Evolutionary conservation across 2,329 filamentous ascomycete genomes (phyloP), one percentile per base, ranked within the genome.

Genomic region (Trichothecium roseum): DNA sequence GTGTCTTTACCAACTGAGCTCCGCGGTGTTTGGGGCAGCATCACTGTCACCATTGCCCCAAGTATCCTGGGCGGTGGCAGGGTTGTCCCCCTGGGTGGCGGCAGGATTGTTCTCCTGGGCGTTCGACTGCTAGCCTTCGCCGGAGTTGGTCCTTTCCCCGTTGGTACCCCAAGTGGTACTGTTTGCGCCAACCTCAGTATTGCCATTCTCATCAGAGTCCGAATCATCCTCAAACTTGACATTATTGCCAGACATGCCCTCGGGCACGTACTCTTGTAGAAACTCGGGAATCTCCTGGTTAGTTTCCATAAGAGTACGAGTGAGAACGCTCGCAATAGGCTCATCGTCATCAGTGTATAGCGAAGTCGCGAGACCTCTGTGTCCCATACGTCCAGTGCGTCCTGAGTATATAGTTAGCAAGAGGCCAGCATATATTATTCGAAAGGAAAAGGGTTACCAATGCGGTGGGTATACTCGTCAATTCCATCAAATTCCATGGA

Each of bases 371-470:
- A 87, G 63, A 14, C 91, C 91, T 30, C 73, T 70, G 46, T 94
- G 84, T 3, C 91, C 91, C 51, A 95, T 95, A 36, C 91, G 85
- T 37, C 84, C 91, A 46, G 91, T 98, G 41, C 91, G 88, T 42
- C 91, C 82, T 86, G 28, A 16, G 16, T 40, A 48, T 29, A 15
- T 18, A 5, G 27, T 37, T 13, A 16, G 32, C 6, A 13, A 26
- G n/a, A 12, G 18, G 26, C 8, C n/a, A 36, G 29, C 18, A 28
- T 35, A n/a, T 4, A 26, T n/a, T 15, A n/a, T n/a, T n/a, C n/a
- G n/a, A 18, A 14, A 29, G 5, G 17, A 30, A 32, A 26, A 10
- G 17, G 51, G 69, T 60, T 74, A 85, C 83, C 91, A 53, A 96
- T 96, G 10, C 91, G 85, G 53, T 98, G 91, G 18, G 83, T 78